Evolutionary conservation across 768 basidiomycete genomes (phyloP), one percentile per base, ranked within the genome.

Genomic region (Termitomyces sp.): DNA sequence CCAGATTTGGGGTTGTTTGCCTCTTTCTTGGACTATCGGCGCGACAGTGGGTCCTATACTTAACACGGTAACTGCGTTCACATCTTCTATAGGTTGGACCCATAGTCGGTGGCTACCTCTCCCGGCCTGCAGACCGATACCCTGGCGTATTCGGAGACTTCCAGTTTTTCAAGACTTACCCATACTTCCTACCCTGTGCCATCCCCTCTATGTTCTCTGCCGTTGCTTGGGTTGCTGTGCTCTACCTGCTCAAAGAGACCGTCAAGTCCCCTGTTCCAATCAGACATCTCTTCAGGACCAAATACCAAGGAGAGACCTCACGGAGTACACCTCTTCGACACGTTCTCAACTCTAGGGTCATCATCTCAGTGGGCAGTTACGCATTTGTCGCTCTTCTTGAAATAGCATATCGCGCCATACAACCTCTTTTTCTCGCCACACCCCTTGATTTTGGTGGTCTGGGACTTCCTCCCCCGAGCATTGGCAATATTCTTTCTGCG

Each of bases 391-490:
- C 85, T 11, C 66, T 86, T 6, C 58, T 83, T 18, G 86, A 89
- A 58, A 82, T 88, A 42, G 69, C 82, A 0, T 77, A 81, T 61
- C 79, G 80, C 48, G 79, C 84, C 8, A 67, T 89, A 13, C 81
- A 83, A 22, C 88, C 89, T 0, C 70, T 89, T 22, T 87, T 88
- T 69, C 77, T 81, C 59, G 80, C 86, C 13, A 89, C 85, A 0
- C 86, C 89, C 0, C 68, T 82, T 46, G 71, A 71, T 12, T 72
- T 82, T 3, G 88, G 89, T 20, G 88, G 88, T 0, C 77, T 88
- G 15, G 85, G 83, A 11, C 71, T 88, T 11, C 66, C 78, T 24
- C 86, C 89, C 3, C 71, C 78, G 4, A 64, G 63, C 9, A 89
- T 89, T 41, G 88, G 88, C 6, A 72, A 72, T 20, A 80, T 86